Conservation (phyloP, 1,284 basidiomycete genomes). For the Cryptococcus wingfieldii region DNA sequence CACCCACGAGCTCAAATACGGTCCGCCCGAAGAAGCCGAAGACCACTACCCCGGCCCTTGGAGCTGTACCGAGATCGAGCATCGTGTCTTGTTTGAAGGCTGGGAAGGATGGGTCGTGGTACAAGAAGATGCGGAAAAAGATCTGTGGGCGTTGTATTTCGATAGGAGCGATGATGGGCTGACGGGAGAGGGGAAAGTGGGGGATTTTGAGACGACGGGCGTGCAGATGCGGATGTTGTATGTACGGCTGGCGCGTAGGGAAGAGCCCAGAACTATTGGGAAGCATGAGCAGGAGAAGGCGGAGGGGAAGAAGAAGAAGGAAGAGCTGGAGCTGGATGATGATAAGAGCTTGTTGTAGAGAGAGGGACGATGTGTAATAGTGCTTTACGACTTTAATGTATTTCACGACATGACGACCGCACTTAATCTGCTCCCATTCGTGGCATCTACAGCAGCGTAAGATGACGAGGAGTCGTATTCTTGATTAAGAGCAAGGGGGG, state of each 20-base stretch:
- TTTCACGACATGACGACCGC: no score
- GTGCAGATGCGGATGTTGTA: background rate
- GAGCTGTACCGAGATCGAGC: constrained; percentile 4
- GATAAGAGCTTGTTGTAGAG: background rate
- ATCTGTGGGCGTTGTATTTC: constrained; percentile 11
- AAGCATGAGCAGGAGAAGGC: background rate
- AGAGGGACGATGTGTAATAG: no score
- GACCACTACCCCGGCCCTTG: constrained; percentile 7
- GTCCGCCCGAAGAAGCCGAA: background rate
- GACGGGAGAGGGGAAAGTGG: constrained; percentile 8
- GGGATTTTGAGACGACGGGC: background rate
- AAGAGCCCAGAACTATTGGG: background rate
- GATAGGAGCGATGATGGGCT: constrained; percentile 8
- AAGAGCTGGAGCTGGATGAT: background rate
- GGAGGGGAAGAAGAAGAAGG: background rate
- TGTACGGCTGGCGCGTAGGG: background rate
- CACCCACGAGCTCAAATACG: constrained; percentile 6
- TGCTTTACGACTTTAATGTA: no score
- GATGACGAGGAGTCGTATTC: no score
- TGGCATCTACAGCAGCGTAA: no score
- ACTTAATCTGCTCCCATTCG: no score
- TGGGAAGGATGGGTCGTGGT: constrained; percentile 13
- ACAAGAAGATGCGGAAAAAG: constrained; percentile 6
- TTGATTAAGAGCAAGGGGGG: no score
- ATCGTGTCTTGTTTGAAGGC: constrained; percentile 9